Evolutionary conservation across 345 rosid genomes (phyloP).

Genomic region (Salix exigua): DNA sequence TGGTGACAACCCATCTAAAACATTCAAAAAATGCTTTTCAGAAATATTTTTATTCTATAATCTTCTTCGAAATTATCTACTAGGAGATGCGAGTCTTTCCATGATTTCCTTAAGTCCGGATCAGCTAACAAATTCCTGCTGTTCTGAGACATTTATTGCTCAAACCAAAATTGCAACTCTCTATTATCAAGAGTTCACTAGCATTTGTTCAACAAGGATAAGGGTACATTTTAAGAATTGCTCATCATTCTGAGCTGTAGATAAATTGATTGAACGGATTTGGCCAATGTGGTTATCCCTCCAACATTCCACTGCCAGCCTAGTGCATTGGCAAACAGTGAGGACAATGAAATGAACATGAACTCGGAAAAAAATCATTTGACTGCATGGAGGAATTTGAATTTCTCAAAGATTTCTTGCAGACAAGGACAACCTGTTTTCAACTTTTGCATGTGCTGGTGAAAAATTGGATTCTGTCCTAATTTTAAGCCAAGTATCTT

Average conservation of each 20-base stretch:
- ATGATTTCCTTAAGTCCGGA: no score
- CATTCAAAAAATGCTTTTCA: not conserved
- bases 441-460: not conserved
- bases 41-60: not conserved
- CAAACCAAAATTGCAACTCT: no score
- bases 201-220: no score
- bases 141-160: no score
- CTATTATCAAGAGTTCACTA: no score
- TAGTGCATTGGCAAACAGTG: not conserved
- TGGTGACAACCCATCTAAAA: not conserved
- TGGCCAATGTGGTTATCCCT: not conserved
- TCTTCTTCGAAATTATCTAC: not conserved
- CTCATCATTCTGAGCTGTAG: not conserved
- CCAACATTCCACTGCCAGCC: not conserved
- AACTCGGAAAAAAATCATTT: not conserved
- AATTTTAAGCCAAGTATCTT: not conserved
- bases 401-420: not conserved
- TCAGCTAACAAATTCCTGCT: no score
- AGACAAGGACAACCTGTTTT: not conserved
- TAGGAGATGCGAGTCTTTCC: no score
- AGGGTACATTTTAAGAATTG: not conserved
- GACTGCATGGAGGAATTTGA: not conserved
- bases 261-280: not conserved
- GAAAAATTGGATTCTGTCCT: not conserved
- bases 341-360: not conserved